These are phyloP conservation scores for Diutina ranongensis DNA, from an alignment of 1,139 yeast genomes.

Conservation along the genomic window DNA sequence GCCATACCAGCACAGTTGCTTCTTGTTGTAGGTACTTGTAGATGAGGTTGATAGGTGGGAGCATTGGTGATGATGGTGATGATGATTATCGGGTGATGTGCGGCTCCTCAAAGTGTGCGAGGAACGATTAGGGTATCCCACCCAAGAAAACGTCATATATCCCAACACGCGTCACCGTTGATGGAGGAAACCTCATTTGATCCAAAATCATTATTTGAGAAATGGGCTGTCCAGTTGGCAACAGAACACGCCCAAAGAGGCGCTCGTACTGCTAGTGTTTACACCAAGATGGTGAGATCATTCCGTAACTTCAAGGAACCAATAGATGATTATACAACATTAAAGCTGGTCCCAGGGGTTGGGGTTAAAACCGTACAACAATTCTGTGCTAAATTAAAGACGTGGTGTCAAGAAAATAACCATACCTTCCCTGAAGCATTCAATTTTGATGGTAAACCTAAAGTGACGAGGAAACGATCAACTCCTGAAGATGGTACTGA, in stretches of 20 bases:
- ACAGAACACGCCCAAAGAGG: slow-evolving; percentile 29
- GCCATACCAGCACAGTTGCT: slow-evolving; percentile 71
- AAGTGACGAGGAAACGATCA: slow-evolving; percentile 7
- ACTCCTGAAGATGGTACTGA: slow-evolving; percentile 7
- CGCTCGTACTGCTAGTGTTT: slow-evolving; percentile 31
- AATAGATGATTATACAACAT: slow-evolving; percentile 38
- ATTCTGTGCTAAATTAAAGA: slow-evolving; percentile 28
- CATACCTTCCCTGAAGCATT: slow-evolving; percentile 28
- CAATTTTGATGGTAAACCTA: slow-evolving; percentile 8
- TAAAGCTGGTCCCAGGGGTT: slow-evolving; percentile 39
- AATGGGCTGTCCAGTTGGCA: slow-evolving; percentile 44
- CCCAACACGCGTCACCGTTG: background rate
- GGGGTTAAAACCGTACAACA: slow-evolving; percentile 50
- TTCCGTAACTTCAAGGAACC: slow-evolving; percentile 29
- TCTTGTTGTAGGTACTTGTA: slow-evolving; percentile 83
- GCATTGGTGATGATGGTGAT: slow-evolving; percentile 20
- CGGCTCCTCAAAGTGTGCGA: no score
- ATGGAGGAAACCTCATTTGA: slow-evolving; percentile 13
- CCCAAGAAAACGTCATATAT: no score
- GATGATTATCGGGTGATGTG: background rate
- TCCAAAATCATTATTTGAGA: slow-evolving; percentile 28
- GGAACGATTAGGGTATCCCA: no score
- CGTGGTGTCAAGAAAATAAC: slow-evolving; percentile 36
- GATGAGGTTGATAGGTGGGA: slow-evolving; percentile 87
- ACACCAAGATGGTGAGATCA: slow-evolving; percentile 36